Base-by-base conservation (phyloP, 1,284 basidiomycete species). In the Sanghuangporus baumii region DNA sequence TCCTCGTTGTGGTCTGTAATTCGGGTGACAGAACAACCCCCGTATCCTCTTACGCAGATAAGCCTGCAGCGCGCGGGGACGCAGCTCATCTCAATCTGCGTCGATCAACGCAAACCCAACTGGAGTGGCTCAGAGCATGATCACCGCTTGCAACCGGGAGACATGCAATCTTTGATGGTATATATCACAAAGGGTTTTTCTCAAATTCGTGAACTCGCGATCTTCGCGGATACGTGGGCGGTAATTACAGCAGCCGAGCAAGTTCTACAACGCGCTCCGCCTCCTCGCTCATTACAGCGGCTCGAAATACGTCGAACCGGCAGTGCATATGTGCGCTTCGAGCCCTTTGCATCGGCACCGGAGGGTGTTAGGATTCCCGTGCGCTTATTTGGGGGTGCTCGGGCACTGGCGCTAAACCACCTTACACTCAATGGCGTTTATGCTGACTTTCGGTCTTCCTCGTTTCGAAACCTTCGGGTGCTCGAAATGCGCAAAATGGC, bases 401-500 rank as follows among this genome's bases (percentile, higher is more conserved):
- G 66, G 75, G 55, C 73, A 71, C 63, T 65, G 8, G 36, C 20
- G 18, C 41, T 66, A 14, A 23, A 37, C 34, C 77, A 79, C 66
- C 68, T 88, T 55, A 76, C 78, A 48, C 68, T 87, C 37, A 81
- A 82, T 60, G 84, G 85, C 6, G 71, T 88, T 20, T 75, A 81
- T 64, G 71, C 87, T 61, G 78, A 87, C 69, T 88, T 85, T 36
- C 14, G 31, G n/a, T 46, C 54, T 47, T 34, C 60, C 23, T 14
- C 38, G 20, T 57, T 62, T 23, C 57, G 51, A 11, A 81, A 87
- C 66, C 78, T 89, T 18, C 78, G 78, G 36, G 79, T 79, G 4
- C 74, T 89, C 51, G 87, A 89, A 66, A 72, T 89, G 59, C 81
- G 86, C 52, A 79, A 81, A 31, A 77, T 88, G 60, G 76, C 82